These are phyloP conservation scores for Aspergillus leporis DNA, from an alignment of 495 filamentous ascomycete genomes.

Conservation along the genomic window DNA sequence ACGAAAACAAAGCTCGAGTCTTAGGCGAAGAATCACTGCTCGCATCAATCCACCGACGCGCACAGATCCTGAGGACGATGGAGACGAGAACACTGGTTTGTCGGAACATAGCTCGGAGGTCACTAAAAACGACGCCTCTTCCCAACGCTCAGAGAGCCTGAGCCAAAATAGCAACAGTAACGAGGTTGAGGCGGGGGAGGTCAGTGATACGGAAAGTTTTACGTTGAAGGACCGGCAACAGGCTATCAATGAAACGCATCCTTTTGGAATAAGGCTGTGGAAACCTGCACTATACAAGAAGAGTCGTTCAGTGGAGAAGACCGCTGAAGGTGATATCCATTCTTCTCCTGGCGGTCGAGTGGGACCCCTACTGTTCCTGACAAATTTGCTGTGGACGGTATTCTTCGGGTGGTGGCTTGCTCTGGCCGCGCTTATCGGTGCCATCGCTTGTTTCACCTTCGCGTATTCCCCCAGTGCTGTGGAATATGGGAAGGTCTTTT, in stretches of 20 bases:
- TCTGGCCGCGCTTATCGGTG: slow-evolving; percentile 69
- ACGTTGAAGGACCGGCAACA: slow-evolving; percentile 88
- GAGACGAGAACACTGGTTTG: slow-evolving; percentile 43
- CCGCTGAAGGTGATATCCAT: slow-evolving; percentile 95
- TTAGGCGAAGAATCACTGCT: slow-evolving; percentile 65
- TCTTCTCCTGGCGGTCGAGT: slow-evolving; percentile 89
- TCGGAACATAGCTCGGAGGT: slow-evolving; percentile 31
- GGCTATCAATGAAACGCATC: slow-evolving; percentile 98
- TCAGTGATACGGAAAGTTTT: slow-evolving; percentile 79
- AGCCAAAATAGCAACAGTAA: slow-evolving; percentile 24
- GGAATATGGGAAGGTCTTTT: slow-evolving; percentile 84
- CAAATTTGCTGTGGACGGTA: slow-evolving; percentile 88
- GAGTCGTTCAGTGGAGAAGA: slow-evolving; percentile 90
- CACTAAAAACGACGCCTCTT: slow-evolving; percentile 22
- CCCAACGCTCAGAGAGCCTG: slow-evolving; percentile 29
- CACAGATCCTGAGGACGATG: slow-evolving; percentile 56
- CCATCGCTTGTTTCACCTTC: slow-evolving; percentile 75
- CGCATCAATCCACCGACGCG: slow-evolving; percentile 59
- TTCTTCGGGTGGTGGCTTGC: slow-evolving; percentile 98
- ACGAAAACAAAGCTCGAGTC: slow-evolving; percentile 58
- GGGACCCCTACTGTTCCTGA: slow-evolving; percentile 76
- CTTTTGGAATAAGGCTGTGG: slow-evolving; percentile 98
- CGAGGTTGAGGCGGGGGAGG: slow-evolving; percentile 58
- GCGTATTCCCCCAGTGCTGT: slow-evolving; percentile 74
- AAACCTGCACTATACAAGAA: slow-evolving; percentile 99